A percentile compares a stretch with the other conserved stretches of the same genome.
Conservation (phyloP, 2,329 filamentous ascomycete species). For the Fusarium begoniae region DNA sequence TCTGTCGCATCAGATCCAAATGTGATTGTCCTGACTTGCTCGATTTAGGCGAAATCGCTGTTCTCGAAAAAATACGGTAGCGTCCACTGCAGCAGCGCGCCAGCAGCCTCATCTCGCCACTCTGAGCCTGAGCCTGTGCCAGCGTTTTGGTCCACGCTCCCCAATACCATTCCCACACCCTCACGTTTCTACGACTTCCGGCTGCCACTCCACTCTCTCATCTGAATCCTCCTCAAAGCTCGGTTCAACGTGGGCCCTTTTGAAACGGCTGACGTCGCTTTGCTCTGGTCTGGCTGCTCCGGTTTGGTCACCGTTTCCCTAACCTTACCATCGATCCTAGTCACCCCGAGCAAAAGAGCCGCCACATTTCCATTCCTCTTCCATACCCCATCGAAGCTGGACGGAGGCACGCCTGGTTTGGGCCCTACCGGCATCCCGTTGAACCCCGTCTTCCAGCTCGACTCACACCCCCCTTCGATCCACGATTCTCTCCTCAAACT, state of each 20-base stretch:
- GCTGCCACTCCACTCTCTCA: constrained; percentile 26
- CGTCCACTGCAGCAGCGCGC: not conserved
- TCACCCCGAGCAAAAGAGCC: constrained; percentile 44
- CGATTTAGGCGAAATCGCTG: constrained; percentile 33
- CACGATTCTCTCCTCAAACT: constrained; percentile 31
- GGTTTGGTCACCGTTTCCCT: constrained; percentile 26
- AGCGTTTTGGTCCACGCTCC: constrained; percentile 23
- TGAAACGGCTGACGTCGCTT: constrained; percentile 38
- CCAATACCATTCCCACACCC: constrained; percentile 27
- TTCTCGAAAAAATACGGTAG: constrained; percentile 25
- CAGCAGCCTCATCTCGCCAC: constrained; percentile 41
- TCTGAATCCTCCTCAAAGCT: constrained; percentile 11
- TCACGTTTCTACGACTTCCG: constrained; percentile 22
- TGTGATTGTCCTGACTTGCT: constrained; percentile 27
- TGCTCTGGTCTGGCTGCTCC: constrained; percentile 2
- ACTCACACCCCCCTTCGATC: constrained; percentile 40
- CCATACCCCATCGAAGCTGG: constrained; percentile 39
- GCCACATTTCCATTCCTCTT: constrained; percentile 42
- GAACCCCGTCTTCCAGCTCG: constrained; percentile 30
- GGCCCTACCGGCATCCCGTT: constrained; percentile 27
- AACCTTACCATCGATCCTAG: constrained; percentile 38
- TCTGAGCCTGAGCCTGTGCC: constrained; percentile 11
- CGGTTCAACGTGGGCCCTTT: constrained; percentile 32
- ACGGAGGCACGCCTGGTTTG: constrained; percentile 27
- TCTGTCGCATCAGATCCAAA: constrained; percentile 37